Evolutionary conservation across 257 asterid genomes (phyloP).

Genomic region (Gentiana dahurica): DNA sequence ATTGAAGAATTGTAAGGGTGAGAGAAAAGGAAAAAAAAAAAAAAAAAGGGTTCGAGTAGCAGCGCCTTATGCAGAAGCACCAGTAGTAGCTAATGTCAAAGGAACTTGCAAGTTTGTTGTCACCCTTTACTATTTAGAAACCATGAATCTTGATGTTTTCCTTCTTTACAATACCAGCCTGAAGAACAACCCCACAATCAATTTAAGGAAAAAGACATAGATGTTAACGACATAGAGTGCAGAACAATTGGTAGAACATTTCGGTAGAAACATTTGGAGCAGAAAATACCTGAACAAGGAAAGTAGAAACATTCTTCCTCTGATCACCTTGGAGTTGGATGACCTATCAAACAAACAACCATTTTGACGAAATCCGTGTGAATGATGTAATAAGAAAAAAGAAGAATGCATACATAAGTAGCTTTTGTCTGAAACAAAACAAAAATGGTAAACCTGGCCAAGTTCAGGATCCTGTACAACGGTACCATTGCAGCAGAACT

Average conservation of each 20-base stretch:
- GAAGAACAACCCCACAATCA: constrained; percentile 2
- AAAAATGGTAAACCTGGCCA: constrained; percentile 42
- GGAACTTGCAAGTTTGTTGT: constrained; percentile 3
- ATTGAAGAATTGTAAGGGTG: too few species aligned
- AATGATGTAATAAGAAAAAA: not conserved
- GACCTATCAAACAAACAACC: constrained; percentile 11
- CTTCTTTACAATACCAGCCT: constrained; percentile 83
- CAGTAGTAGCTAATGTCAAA: not conserved
- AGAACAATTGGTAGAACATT: too few species aligned
- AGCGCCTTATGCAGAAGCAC: constrained; percentile 8
- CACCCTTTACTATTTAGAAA: constrained; percentile 25
- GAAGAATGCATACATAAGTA: not conserved
- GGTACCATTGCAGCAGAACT: constrained; percentile 86
- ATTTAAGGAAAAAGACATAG: too few species aligned
- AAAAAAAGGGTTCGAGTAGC: too few species aligned
- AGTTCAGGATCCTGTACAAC: constrained; percentile 80
- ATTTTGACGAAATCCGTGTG: not conserved
- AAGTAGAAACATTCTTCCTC: constrained; percentile 32
- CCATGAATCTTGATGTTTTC: constrained; percentile 78
- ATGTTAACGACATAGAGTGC: too few species aligned
- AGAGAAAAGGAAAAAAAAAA: too few species aligned
- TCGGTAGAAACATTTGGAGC: too few species aligned
- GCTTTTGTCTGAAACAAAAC: too few species aligned
- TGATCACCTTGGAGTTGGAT: constrained; percentile 43
- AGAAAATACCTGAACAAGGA: constrained; percentile 19